Percentiles rank a stretch among this genome's conserved stretches.
phyloP scores from a whole-genome alignment of 139 green algal genomes.

The Coelastrella sp. region DNA sequence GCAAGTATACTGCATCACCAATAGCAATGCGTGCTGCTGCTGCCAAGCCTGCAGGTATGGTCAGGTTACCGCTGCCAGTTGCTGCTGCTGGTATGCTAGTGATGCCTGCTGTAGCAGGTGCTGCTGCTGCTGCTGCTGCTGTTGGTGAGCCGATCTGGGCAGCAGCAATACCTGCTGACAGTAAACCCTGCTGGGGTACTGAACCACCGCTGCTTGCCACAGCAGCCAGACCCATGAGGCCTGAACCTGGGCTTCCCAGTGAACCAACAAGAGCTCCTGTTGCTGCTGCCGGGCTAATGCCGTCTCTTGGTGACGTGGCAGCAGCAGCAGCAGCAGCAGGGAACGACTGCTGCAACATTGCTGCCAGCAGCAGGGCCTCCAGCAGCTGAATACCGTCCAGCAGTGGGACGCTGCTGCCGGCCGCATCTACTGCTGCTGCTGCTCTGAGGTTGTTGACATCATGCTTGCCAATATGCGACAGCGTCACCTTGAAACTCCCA shows the following conservation, averaged over 20 bases:
- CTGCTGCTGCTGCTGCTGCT: not conserved
- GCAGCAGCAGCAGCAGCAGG: not conserved
- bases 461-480: slow-evolving; percentile 9
- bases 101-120: not conserved
- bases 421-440: slow-evolving; percentile 38
- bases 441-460: slow-evolving; percentile 18
- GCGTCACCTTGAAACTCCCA: slow-evolving; percentile 16
- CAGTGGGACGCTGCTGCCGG: not conserved
- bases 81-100: slow-evolving; percentile 1
- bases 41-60: not conserved
- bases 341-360: slow-evolving; percentile 17
- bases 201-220: not conserved
- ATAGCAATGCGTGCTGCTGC: not conserved
- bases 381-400: slow-evolving; percentile 9
- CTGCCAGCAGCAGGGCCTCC: slow-evolving; percentile 37
- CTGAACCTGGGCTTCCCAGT: not conserved
- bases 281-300: not conserved
- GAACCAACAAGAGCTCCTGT: not conserved
- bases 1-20: not conserved
- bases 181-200: not conserved
- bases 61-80: not conserved
- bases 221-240: slow-evolving; percentile 20
- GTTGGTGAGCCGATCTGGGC: not conserved
- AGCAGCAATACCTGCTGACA: not conserved
- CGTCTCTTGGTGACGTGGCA: not conserved